phyloP scores from a whole-genome alignment of 1,139 yeast species.

The Chernovozyma aurita region DNA sequence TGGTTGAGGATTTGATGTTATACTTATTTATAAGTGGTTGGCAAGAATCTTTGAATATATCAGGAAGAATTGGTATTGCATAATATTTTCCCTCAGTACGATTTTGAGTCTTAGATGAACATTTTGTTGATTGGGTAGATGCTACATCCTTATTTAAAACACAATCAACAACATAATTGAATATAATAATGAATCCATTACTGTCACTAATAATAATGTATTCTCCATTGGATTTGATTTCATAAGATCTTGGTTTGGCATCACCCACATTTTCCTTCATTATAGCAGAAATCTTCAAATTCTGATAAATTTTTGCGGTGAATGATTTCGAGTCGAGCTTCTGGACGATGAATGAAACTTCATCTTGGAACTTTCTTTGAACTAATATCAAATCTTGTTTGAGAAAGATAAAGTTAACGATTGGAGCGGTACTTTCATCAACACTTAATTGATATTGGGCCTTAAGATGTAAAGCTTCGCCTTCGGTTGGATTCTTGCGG shows the following conservation, averaged over 20 bases:
- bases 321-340: background rate
- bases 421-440: background rate
- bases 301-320: background rate
- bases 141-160: background rate
- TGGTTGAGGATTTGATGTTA: constrained; percentile 1
- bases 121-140: background rate
- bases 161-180: background rate
- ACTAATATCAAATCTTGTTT: background rate
- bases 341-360: background rate
- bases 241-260: background rate
- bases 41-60: constrained; percentile 3
- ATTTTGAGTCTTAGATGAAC: background rate
- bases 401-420: background rate
- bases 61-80: constrained; percentile 1
- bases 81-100: background rate
- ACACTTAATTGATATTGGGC: background rate
- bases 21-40: constrained; percentile 5
- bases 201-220: background rate
- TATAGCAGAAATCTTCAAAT: background rate
- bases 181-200: background rate
- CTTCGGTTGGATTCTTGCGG: background rate
- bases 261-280: background rate
- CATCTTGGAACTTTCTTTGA: background rate
- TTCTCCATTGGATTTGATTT: constrained; percentile 3
- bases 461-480: background rate